Conservation (phyloP, 768 basidiomycete genomes). For the Rhizopogon sp. region DNA sequence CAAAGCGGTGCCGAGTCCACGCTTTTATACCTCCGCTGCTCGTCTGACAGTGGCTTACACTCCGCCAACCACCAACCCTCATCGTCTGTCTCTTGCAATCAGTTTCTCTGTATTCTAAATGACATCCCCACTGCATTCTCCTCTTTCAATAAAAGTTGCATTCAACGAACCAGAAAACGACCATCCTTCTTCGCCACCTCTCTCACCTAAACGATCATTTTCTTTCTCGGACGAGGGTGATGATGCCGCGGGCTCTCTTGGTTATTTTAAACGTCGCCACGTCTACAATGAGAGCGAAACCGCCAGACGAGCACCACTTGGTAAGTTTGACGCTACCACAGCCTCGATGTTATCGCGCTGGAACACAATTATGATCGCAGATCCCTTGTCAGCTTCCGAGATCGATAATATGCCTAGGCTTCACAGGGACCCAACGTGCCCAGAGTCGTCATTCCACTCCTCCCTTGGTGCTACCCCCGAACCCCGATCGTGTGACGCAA, state of each 20-base stretch:
- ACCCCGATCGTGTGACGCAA: conserved; percentile 13
- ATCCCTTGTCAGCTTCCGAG: conserved; percentile 21
- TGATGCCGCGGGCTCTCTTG: neutral
- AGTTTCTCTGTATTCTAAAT: neutral
- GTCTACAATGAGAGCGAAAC: conserved; percentile 4
- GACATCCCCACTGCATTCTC: neutral
- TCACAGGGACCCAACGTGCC: neutral
- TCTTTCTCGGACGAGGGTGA: conserved; percentile 14
- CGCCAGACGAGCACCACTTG: conserved; percentile 15
- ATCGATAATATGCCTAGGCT: conserved; percentile 14
- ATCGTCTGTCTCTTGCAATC: neutral
- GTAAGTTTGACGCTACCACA: conserved; percentile 15
- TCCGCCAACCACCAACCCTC: no score
- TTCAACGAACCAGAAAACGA: conserved; percentile 7
- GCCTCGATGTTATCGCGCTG: neutral
- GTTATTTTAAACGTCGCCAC: conserved; percentile 18
- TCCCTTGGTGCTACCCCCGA: conserved; percentile 4
- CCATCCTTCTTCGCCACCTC: conserved; percentile 7
- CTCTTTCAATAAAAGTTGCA: neutral
- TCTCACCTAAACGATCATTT: conserved; percentile 17
- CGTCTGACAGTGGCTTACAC: no score
- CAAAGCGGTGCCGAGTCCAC: no score
- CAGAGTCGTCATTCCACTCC: conserved; percentile 7
- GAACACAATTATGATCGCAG: conserved; percentile 10
- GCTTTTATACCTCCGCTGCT: no score